Evolutionary conservation across 2,329 filamentous ascomycete species (phyloP).

Genomic region (Orbilia quercus): DNA sequence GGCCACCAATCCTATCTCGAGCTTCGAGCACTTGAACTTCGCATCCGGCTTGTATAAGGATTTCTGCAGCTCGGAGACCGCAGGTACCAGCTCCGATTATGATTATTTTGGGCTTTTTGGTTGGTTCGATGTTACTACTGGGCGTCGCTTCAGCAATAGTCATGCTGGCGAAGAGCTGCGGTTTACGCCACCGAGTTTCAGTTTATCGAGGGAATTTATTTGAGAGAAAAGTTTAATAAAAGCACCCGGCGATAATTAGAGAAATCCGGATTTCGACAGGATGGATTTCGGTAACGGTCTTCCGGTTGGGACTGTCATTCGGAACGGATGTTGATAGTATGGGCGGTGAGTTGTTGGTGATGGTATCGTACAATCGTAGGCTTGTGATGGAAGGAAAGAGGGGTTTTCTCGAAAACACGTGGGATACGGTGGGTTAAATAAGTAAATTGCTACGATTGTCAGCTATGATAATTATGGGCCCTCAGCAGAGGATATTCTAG

Average conservation of each 20-base stretch:
- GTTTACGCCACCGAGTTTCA: not conserved
- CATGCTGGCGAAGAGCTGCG: slow-evolving; percentile 11
- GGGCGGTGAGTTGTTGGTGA: not conserved
- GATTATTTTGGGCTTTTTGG: slow-evolving; percentile 68
- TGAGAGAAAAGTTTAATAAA: too few relatives aligned
- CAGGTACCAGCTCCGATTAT: slow-evolving; percentile 78
- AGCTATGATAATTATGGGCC: too few relatives aligned
- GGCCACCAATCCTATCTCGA: slow-evolving; percentile 74
- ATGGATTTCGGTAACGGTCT: slow-evolving; percentile 56
- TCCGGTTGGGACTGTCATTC: slow-evolving; percentile 48
- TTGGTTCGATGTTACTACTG: slow-evolving; percentile 12
- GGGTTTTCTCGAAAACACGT: not conserved
- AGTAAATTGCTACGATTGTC: too few relatives aligned
- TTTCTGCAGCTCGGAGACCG: slow-evolving; percentile 76
- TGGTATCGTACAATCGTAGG: not conserved
- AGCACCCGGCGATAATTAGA: slow-evolving; percentile 28
- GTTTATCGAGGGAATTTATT: not conserved
- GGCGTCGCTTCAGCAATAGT: slow-evolving; percentile 15
- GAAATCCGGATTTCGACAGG: slow-evolving; percentile 52
- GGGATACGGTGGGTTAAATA: not conserved
- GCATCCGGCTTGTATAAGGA: slow-evolving; percentile 74
- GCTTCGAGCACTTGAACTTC: slow-evolving; percentile 77
- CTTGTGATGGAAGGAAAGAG: not conserved
- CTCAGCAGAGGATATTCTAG: not conserved
- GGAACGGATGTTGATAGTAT: slow-evolving; percentile 11